These are phyloP conservation scores for Aspergillus olivimuriae DNA, from an alignment of 495 filamentous ascomycete species.

Conservation along the genomic window DNA sequence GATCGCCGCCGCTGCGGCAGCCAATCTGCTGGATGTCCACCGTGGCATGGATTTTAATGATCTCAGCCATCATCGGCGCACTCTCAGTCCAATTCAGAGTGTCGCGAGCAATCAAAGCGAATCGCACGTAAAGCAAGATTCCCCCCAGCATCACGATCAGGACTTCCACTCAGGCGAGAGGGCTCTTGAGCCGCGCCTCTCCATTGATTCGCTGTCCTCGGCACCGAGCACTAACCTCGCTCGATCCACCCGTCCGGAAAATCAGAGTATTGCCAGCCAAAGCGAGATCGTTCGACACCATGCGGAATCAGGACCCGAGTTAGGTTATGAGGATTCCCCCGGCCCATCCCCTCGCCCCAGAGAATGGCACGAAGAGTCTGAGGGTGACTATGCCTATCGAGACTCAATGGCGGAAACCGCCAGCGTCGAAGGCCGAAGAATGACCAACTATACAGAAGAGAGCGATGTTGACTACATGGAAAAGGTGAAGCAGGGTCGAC, in stretches of 20 bases:
- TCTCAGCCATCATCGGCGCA: constrained; percentile 53
- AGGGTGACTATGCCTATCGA: constrained; percentile 46
- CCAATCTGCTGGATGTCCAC: constrained; percentile 36
- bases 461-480: constrained; percentile 59
- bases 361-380: constrained; percentile 5
- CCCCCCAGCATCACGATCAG: constrained; percentile 11
- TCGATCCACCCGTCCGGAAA: constrained; percentile 46
- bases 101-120: constrained; percentile 66
- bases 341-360: constrained; percentile 19
- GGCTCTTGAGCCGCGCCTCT: constrained; percentile 35
- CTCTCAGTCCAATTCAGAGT: constrained; percentile 81
- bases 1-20: constrained; percentile 42
- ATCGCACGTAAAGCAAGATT: constrained; percentile 15
- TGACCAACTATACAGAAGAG: constrained; percentile 60
- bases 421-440: constrained; percentile 48
- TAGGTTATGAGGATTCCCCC: constrained; percentile 33
- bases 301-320: constrained; percentile 25
- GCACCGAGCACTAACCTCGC: constrained; percentile 50
- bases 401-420: constrained; percentile 42
- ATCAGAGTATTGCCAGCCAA: constrained; percentile 43
- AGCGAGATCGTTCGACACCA: constrained; percentile 39
- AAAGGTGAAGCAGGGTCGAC: constrained; percentile 55
- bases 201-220: constrained; percentile 46
- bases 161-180: constrained; percentile 18
- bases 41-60: constrained; percentile 44